Evolutionary conservation across 2,329 filamentous ascomycete genomes (phyloP), one percentile per base, ranked within the genome.

Genomic region (Aspergillus sojae): DNA sequence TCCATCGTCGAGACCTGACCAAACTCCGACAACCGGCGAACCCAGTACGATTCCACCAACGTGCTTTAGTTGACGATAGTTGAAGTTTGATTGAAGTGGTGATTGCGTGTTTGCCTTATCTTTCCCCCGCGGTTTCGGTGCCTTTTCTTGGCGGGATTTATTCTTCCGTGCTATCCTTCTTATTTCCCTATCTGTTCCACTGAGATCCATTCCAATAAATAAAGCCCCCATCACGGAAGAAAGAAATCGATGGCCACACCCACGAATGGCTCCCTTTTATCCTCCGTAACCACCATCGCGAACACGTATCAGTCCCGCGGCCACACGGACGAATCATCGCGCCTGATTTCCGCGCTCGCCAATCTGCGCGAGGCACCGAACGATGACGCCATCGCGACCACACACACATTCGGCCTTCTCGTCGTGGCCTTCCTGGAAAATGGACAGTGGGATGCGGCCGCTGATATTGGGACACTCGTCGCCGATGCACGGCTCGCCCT

Each of bases 361-460:
- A 57, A 53, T 19, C 45, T 23, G 14, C 5, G 23, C n/a, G 16
- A 43, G 14, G 23, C 32, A 39, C 7, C 11, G n/a, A 11, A 14
- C 26, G 36, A 34, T 11, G 55, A 62, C 28, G 19, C 60, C 16
- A 28, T 46, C 7, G 36, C 39, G 9, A 39, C 56, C 1, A 26
- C 57, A 6, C 46, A 46, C 21, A 41, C 45, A 4, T 55, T 64
- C 26, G 58, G 58, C 19, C 36, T 39, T 26, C 43, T 64, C 3
- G 62, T 64, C 54, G 30, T 59, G 23, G 34, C 36, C 19, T 64
- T 59, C 16, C 54, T 64, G 4, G 58, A 61, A 36, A 21, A 34
- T 3, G 58, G 48, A 11, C 58, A 58, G n/a, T 64, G 62, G 62
- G 55, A 57, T 16, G 48, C 48, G 1, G 62, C 62, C 6, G 48